A percentile compares a stretch with the other conserved stretches of the same genome.
Conservation (phyloP, 2,329 filamentous ascomycete species). For the Drechslerella stenobrocha region DNA sequence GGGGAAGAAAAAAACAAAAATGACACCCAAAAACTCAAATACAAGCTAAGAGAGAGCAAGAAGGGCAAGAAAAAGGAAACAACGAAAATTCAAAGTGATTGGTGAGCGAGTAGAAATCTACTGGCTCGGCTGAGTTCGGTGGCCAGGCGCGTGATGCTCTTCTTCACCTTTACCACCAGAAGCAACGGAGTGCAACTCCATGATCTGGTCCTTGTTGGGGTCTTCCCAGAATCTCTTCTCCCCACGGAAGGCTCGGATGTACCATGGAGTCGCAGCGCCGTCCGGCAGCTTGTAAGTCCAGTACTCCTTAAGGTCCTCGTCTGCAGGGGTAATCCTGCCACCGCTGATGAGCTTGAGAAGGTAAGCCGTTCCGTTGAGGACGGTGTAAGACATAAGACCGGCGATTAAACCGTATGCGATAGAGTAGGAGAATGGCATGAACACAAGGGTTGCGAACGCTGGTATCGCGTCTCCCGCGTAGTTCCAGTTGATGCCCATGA, state of each 20-base stretch:
- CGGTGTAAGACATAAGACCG: constrained; percentile 74
- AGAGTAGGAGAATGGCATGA: constrained; percentile 89
- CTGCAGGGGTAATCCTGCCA: constrained; percentile 72
- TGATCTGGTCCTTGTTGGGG: constrained; percentile 25
- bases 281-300: constrained; percentile 79
- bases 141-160: constrained; percentile 16
- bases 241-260: constrained; percentile 65
- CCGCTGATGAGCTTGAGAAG: constrained; percentile 67
- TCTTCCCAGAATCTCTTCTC: constrained; percentile 74
- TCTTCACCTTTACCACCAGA: constrained; percentile 27
- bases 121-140: constrained; percentile 30
- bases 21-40: neutral
- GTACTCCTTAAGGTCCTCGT: constrained; percentile 74
- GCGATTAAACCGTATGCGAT: constrained; percentile 85
- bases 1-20: constrained; percentile 16
- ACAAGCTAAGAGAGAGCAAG: constrained; percentile 1
- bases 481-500: constrained; percentile 83
- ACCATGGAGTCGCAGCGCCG: constrained; percentile 74
- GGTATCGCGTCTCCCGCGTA: constrained; percentile 79
- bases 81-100: constrained; percentile 2
- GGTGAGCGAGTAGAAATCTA: constrained; percentile 6
- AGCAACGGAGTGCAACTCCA: constrained; percentile 45
- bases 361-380: constrained; percentile 74
- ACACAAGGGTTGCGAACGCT: constrained; percentile 77
- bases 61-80: constrained; percentile 7